These are phyloP conservation scores for Diaporthe ilicicola DNA, from an alignment of 2,329 filamentous ascomycete species.

Conservation along the genomic window DNA sequence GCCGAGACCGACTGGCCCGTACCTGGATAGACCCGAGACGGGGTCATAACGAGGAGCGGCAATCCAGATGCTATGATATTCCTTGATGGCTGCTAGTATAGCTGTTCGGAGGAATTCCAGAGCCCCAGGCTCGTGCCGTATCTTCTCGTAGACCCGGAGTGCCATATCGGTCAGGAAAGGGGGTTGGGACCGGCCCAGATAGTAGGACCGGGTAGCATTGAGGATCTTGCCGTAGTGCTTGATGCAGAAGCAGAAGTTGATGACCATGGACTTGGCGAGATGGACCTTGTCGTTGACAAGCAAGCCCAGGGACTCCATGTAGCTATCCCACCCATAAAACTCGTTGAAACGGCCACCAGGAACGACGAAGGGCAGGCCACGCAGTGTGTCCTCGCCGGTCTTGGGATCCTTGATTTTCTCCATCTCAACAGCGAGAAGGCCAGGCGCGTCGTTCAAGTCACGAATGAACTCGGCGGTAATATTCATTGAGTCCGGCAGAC, in stretches of 20 bases:
- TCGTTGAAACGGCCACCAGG: conserved; percentile 98
- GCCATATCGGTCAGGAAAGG: conserved; percentile 99
- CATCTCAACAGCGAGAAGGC: conserved; percentile 89
- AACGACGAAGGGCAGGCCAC: conserved; percentile 93
- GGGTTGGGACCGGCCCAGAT: conserved; percentile 91
- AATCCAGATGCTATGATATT: conserved; percentile 92
- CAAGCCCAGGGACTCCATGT: conserved; percentile 95
- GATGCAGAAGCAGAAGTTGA: conserved; percentile 98
- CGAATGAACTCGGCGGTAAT: conserved; percentile 85
- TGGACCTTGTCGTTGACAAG: conserved; percentile 86
- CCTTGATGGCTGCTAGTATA: conserved; percentile 93
- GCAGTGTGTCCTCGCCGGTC: conserved; percentile 75
- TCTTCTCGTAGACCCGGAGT: conserved; percentile 90
- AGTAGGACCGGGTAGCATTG: conserved; percentile 96
- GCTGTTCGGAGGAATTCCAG: conserved; percentile 82
- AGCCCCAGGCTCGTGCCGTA: conserved; percentile 83
- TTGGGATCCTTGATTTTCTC: conserved; percentile 74
- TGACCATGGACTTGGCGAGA: conserved; percentile 92
- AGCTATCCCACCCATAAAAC: conserved; percentile 98
- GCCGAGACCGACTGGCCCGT: conserved; percentile 82
- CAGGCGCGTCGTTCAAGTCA: conserved; percentile 86
- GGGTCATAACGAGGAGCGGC: conserved; percentile 79
- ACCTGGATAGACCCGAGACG: conserved; percentile 81
- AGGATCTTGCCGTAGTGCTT: conserved; percentile 98
- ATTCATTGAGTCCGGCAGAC: conserved; percentile 68